Evolutionary conservation across 2,329 filamentous ascomycete species (phyloP).

Genomic region (Chrysoporthe austroafricana): DNA sequence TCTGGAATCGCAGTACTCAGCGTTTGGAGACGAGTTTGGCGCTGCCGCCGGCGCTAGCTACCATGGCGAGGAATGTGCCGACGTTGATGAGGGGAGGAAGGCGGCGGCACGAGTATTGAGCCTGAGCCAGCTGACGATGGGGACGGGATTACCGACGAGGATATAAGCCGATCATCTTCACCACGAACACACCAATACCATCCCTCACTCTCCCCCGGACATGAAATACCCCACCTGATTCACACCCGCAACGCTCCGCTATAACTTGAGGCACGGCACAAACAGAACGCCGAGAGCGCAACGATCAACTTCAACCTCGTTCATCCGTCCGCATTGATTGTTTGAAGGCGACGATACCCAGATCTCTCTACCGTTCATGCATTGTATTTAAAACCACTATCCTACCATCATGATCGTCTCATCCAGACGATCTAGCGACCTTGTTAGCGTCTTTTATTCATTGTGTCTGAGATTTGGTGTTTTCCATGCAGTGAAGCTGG

Average conservation of each 20-base stretch:
- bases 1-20: slow-evolving; percentile 40
- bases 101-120: slow-evolving; percentile 67
- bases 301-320: background rate
- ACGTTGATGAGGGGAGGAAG: slow-evolving; percentile 41
- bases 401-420: background rate
- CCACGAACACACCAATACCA: background rate
- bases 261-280: background rate
- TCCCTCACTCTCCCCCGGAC: background rate
- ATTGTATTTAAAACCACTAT: background rate
- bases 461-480: background rate
- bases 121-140: slow-evolving; percentile 57
- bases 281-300: background rate
- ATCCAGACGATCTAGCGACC: background rate
- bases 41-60: slow-evolving; percentile 28
- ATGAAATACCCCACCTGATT: background rate
- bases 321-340: background rate
- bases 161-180: slow-evolving; percentile 27
- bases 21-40: slow-evolving; percentile 47
- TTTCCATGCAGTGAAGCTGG: too few species aligned
- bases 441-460: background rate
- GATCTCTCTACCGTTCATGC: background rate
- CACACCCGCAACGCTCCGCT: background rate
- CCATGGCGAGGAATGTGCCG: slow-evolving; percentile 32
- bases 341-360: slow-evolving; percentile 19
- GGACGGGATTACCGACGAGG: slow-evolving; percentile 39